Conservation (phyloP, 768 basidiomycete species). For the Postia placenta region DNA sequence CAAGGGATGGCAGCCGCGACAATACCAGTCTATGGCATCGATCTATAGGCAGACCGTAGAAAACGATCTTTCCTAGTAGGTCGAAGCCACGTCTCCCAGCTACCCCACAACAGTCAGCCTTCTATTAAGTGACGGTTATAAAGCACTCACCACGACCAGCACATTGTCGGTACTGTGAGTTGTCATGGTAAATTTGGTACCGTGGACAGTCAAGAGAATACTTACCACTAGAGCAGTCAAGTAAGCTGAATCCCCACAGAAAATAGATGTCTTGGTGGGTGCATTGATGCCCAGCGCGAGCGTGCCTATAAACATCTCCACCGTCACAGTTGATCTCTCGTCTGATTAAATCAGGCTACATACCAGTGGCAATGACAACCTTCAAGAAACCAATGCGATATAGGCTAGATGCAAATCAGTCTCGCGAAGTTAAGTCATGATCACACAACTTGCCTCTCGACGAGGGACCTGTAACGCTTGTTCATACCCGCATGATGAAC, state of each 20-base stretch:
- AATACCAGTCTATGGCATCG: conserved; percentile 58
- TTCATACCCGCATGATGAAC: conserved; percentile 71
- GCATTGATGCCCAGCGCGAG: conserved; percentile 74
- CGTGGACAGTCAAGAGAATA: background rate
- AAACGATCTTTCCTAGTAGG: conserved; percentile 63
- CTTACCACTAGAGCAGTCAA: conserved; percentile 55
- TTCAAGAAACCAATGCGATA: conserved; percentile 59
- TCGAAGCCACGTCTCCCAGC: conserved; percentile 71
- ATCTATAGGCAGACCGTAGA: conserved; percentile 62
- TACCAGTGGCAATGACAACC: conserved; percentile 63
- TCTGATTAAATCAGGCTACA: no score
- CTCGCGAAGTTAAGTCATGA: background rate
- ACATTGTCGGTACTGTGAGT: conserved; percentile 60
- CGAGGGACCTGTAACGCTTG: conserved; percentile 47
- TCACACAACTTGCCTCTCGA: conserved; percentile 41
- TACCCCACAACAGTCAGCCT: background rate
- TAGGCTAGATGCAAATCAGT: no score
- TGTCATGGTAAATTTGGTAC: conserved; percentile 2
- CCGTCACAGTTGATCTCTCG: no score
- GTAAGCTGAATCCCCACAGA: conserved; percentile 56
- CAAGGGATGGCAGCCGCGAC: conserved; percentile 56
- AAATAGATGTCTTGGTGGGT: conserved; percentile 59
- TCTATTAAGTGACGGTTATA: background rate
- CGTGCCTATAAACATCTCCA: conserved; percentile 35
- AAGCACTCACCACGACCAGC: conserved; percentile 44